A percentile compares a stretch with the other conserved stretches of the same genome.
phyloP scores from a whole-genome alignment of 148 eudicot genomes.

The Rhododendron molle region DNA sequence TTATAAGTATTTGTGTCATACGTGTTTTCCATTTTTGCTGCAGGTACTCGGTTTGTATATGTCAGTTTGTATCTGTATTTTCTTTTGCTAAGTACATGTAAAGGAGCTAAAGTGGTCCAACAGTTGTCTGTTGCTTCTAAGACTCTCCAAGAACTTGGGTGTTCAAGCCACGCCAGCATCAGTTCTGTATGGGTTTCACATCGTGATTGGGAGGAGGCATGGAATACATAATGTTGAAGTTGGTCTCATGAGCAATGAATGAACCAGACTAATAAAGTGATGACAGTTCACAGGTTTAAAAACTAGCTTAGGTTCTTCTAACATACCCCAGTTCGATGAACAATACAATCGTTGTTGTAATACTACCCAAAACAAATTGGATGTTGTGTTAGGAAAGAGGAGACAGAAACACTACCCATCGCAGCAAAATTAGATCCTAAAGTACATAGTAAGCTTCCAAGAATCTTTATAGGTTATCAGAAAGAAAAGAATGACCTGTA shows the following conservation, averaged over 20 bases:
- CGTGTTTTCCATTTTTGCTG: neutral
- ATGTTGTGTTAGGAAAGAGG: neutral
- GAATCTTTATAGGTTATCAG: neutral
- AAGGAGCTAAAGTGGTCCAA: neutral
- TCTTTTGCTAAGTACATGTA: neutral
- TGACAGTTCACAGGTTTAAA: neutral
- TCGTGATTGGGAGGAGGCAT: neutral
- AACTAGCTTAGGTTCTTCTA: neutral
- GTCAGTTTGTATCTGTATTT: neutral
- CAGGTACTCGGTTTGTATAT: neutral
- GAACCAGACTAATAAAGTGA: neutral
- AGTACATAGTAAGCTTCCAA: neutral
- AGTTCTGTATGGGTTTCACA: neutral
- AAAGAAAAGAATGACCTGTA: conserved; percentile 64
- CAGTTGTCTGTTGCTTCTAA: neutral
- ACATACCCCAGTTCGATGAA: neutral
- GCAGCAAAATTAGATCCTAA: neutral
- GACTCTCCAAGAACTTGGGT: neutral
- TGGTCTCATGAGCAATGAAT: neutral
- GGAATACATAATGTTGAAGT: neutral
- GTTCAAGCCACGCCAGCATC: neutral
- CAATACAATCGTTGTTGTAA: neutral
- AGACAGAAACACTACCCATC: neutral
- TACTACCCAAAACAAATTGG: neutral
- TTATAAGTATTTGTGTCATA: neutral